A percentile compares a stretch with the other conserved stretches of the same genome.
Evolutionary conservation across 148 eudicot species (phyloP).

Genomic region (Amaranthus cruentus): DNA sequence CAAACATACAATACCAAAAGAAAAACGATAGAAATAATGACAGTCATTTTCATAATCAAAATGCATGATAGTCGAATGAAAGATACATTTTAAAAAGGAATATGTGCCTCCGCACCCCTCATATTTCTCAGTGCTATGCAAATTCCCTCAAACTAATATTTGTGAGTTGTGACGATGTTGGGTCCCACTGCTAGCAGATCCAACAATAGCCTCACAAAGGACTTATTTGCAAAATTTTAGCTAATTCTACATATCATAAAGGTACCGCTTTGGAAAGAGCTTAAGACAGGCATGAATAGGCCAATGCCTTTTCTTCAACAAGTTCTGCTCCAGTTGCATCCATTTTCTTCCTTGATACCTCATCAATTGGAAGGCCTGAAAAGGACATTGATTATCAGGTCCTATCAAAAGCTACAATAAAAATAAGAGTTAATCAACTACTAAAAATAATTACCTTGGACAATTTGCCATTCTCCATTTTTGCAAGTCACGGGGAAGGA

Average conservation of each 20-base stretch:
- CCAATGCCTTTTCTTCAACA: slow-evolving; percentile 80
- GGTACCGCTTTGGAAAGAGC: slow-evolving; percentile 6
- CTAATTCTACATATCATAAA: slow-evolving; percentile 24
- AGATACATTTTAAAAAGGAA: not conserved
- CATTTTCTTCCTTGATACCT: slow-evolving; percentile 79
- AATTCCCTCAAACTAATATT: slow-evolving; percentile 4
- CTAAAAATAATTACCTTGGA: slow-evolving; percentile 54
- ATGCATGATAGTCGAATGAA: not conserved
- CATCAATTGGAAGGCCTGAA: slow-evolving; percentile 83
- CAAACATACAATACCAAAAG: not conserved
- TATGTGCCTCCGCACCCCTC: not conserved
- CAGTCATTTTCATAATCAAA: not conserved
- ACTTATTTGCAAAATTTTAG: slow-evolving; percentile 55
- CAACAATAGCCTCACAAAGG: slow-evolving; percentile 24
- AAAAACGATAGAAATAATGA: not conserved
- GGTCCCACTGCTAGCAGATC: not conserved
- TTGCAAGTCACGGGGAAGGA: slow-evolving; percentile 93
- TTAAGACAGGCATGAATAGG: slow-evolving; percentile 81
- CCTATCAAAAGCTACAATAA: not conserved
- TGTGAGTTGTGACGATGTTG: not conserved
- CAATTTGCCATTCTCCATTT: slow-evolving; percentile 82
- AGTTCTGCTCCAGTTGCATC: slow-evolving; percentile 89
- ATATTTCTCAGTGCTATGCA: slow-evolving; percentile 4
- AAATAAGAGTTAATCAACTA: not conserved
- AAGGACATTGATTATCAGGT: not conserved